These are phyloP conservation scores for Arthrinium phaeospermum DNA, from an alignment of 2,329 filamentous ascomycete species.

Conservation along the genomic window DNA sequence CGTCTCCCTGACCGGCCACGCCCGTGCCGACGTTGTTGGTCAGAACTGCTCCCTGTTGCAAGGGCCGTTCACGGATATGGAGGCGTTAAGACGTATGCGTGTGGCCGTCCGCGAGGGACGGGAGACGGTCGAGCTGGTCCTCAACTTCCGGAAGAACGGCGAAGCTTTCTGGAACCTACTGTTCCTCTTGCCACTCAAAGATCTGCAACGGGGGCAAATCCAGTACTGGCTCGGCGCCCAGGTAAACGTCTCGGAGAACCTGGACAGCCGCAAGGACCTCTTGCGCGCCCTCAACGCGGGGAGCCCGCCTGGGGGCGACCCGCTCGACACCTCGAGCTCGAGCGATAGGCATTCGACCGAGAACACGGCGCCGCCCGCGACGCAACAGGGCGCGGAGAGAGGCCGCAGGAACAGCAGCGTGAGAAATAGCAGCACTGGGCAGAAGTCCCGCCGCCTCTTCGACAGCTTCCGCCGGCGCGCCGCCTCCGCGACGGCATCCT, in stretches of 20 bases:
- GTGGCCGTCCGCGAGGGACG: slow-evolving; percentile 30
- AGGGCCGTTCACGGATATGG: slow-evolving; percentile 50
- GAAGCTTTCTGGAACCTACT: slow-evolving; percentile 63
- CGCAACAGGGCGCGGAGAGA: neutral
- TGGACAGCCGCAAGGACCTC: slow-evolving; percentile 57
- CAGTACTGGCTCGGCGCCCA: slow-evolving; percentile 62
- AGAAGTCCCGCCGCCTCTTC: slow-evolving; percentile 16
- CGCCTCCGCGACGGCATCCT: neutral
- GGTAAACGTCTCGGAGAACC: slow-evolving; percentile 61
- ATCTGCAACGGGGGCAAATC: slow-evolving; percentile 49
- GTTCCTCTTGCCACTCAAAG: slow-evolving; percentile 57
- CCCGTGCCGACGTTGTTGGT: slow-evolving; percentile 51
- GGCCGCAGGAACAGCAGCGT: neutral
- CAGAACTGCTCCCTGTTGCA: slow-evolving; percentile 58
- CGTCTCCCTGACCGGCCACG: slow-evolving; percentile 56
- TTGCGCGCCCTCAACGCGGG: slow-evolving; percentile 54
- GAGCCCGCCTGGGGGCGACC: slow-evolving; percentile 39
- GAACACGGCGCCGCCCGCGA: neutral
- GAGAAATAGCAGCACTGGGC: neutral
- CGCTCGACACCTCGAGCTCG: slow-evolving; percentile 31
- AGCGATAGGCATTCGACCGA: slow-evolving; percentile 23
- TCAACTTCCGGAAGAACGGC: slow-evolving; percentile 58
- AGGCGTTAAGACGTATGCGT: slow-evolving; percentile 46
- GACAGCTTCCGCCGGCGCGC: slow-evolving; percentile 21
- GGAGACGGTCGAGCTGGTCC: slow-evolving; percentile 52